Evolutionary conservation across 768 basidiomycete species (phyloP).

Genomic region (Tephrocybe sp.): DNA sequence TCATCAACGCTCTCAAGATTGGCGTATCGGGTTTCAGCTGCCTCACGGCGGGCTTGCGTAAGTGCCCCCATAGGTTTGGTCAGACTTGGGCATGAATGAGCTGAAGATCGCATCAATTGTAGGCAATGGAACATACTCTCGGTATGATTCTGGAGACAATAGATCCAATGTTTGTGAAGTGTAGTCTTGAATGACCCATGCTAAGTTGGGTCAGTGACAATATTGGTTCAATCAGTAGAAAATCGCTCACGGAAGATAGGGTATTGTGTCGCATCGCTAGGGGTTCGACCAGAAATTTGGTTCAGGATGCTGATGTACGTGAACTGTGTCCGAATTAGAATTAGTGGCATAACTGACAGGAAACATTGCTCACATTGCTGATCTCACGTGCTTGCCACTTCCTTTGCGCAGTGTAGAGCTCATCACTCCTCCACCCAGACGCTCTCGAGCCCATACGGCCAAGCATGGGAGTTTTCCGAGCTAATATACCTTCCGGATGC

Average conservation of each 20-base stretch:
- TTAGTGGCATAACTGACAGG: neutral
- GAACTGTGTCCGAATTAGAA: slow-evolving; percentile 49
- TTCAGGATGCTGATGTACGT: slow-evolving; percentile 88
- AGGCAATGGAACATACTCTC: slow-evolving; percentile 50
- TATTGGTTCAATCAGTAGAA: neutral
- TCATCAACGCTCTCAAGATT: slow-evolving; percentile 81
- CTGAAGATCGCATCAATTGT: neutral
- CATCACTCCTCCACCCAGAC: slow-evolving; percentile 53
- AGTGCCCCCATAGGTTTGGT: slow-evolving; percentile 90
- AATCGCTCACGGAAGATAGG: slow-evolving; percentile 76
- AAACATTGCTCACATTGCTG: slow-evolving; percentile 68
- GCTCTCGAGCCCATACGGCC: slow-evolving; percentile 53
- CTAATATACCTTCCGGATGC: slow-evolving; percentile 40
- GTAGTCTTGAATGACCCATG: slow-evolving; percentile 91
- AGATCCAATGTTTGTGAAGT: slow-evolving; percentile 69
- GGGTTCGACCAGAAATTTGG: slow-evolving; percentile 89
- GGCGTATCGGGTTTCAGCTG: slow-evolving; percentile 72
- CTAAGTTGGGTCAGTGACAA: slow-evolving; percentile 32
- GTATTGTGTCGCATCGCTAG: slow-evolving; percentile 93
- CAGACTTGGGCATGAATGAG: slow-evolving; percentile 45
- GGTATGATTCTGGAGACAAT: slow-evolving; percentile 55
- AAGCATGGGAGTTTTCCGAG: slow-evolving; percentile 55
- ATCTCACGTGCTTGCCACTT: slow-evolving; percentile 91
- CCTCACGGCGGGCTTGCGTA: slow-evolving; percentile 69
- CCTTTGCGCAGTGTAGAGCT: slow-evolving; percentile 68